phyloP scores from a whole-genome alignment of 1,284 basidiomycete species.

The Mrakiaceae sp. region DNA sequence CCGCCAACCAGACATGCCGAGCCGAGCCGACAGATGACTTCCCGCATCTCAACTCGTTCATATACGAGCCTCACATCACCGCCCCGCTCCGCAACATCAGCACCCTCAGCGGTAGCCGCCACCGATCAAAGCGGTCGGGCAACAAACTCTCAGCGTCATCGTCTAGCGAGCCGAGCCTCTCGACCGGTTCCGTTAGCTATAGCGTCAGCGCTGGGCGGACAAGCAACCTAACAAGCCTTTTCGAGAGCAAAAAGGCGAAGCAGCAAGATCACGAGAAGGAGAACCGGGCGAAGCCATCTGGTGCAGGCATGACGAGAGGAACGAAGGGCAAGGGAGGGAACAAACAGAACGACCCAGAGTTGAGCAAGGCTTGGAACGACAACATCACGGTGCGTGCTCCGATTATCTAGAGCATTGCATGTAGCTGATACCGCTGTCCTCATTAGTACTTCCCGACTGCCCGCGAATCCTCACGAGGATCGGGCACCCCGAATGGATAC shows the following conservation, averaged over 20 bases:
- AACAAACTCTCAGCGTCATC: not conserved
- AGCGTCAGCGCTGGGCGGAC: no score
- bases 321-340: not conserved
- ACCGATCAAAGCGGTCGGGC: not conserved
- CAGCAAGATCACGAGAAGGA: not conserved
- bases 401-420: not conserved
- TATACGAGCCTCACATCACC: slow-evolving; percentile 13
- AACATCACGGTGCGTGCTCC: slow-evolving; percentile 6
- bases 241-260: not conserved
- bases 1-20: slow-evolving; percentile 23
- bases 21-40: slow-evolving; percentile 3
- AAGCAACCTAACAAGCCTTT: not conserved
- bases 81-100: not conserved
- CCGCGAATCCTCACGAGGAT: slow-evolving; percentile 1
- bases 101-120: not conserved
- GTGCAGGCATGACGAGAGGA: slow-evolving; percentile 11
- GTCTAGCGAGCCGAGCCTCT: not conserved
- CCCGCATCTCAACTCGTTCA: slow-evolving; percentile 24
- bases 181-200: not conserved
- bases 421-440: not conserved
- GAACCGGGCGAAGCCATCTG: not conserved
- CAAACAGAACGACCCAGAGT: slow-evolving; percentile 1
- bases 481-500: not conserved
- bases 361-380: slow-evolving; percentile 14
- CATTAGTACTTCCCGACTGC: not conserved